These are phyloP conservation scores for Yamadazyma olivae DNA, from an alignment of 805 yeast genomes.

Conservation along the genomic window DNA sequence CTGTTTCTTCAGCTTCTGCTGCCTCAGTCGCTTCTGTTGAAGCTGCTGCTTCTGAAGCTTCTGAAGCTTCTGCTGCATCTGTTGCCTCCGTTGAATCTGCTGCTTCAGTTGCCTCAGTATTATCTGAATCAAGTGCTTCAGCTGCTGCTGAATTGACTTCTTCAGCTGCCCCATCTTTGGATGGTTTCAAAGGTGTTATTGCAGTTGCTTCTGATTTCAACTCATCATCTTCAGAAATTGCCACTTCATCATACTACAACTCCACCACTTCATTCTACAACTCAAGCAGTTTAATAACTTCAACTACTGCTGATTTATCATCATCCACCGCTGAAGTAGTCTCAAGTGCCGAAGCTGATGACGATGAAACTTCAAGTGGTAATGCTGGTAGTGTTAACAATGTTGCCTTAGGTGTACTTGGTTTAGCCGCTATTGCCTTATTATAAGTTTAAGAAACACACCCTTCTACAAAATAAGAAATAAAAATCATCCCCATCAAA, in stretches of 20 bases:
- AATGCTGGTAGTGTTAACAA: constrained; percentile 9
- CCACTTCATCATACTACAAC: constrained; percentile 8
- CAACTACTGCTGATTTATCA: neutral
- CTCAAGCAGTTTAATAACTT: constrained; percentile 6
- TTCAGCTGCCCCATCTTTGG: constrained; percentile 12
- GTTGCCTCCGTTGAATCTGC: constrained; percentile 10
- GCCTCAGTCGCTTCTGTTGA: constrained; percentile 9
- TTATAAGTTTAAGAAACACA: too few relatives aligned
- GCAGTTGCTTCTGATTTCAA: constrained; percentile 21
- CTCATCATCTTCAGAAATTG: constrained; percentile 8
- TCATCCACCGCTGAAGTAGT: constrained; percentile 10
- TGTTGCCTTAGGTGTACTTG: constrained; percentile 21
- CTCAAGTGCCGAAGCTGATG: constrained; percentile 13
- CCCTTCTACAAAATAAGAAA: too few relatives aligned
- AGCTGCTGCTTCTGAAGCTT: constrained; percentile 6
- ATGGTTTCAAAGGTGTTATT: constrained; percentile 20
- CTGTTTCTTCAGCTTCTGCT: constrained; percentile 9
- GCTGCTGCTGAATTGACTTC: constrained; percentile 10
- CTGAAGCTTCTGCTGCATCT: constrained; percentile 6
- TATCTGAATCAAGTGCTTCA: constrained; percentile 5
- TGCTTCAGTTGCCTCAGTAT: constrained; percentile 10
- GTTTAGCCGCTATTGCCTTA: constrained; percentile 26
- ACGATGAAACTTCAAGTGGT: constrained; percentile 11
- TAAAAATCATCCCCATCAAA: too few relatives aligned
- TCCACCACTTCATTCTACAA: constrained; percentile 7